Evolutionary conservation across 805 yeast species (phyloP), one percentile per base, ranked within the genome.

Genomic region (Schizosaccharomyces japonicus): DNA sequence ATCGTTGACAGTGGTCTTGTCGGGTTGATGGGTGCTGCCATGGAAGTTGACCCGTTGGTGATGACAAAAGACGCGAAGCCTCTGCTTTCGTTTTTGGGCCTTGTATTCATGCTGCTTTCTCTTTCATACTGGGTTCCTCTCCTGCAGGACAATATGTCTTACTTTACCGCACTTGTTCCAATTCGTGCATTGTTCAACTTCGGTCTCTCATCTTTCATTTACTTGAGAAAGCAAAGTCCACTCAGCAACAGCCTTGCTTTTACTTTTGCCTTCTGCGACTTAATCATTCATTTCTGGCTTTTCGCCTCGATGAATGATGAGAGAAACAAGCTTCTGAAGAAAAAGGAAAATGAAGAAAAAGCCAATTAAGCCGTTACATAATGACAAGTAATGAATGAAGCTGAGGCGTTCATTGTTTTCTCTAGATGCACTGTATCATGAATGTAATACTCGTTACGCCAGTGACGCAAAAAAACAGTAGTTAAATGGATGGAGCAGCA

Each of bases 271-370:
- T 42, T 42, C 21, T 27, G 31, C 25, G 46, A 42, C 26, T 27
- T 42, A 4, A 42, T 42, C 23, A 23, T 29, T 29, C 46, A 42
- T 29, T 42, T 42, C n/a, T 42, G 46, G 46, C 21, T 42, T 15
- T 42, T n/a, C n/a, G 46, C 46, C 11, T n/a, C 33, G 10, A n/a
- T 42, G 31, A 29, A 21, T 8, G 33, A 42, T 17, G 46, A 42
- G 19, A 42, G 19, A 17, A 30, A 29, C 23, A 29, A 27, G 21
- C 17, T 17, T 8, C 10, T 17, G 31, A 29, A 29, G 32, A 25
- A 27, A 10, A 25, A n/a, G 19, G 11, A 26, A 29, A 29, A 42
- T 29, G n/a, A n/a, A n/a, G n/a, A n/a, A n/a, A n/a, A n/a, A n/a
- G n/a, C n/a, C n/a, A n/a, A n/a, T n/a, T n/a, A n/a, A n/a, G n/a